These are phyloP conservation scores for Coemansia sp. DNA, from an alignment of 192 early-diverging fungal genomes.

Conservation along the genomic window DNA sequence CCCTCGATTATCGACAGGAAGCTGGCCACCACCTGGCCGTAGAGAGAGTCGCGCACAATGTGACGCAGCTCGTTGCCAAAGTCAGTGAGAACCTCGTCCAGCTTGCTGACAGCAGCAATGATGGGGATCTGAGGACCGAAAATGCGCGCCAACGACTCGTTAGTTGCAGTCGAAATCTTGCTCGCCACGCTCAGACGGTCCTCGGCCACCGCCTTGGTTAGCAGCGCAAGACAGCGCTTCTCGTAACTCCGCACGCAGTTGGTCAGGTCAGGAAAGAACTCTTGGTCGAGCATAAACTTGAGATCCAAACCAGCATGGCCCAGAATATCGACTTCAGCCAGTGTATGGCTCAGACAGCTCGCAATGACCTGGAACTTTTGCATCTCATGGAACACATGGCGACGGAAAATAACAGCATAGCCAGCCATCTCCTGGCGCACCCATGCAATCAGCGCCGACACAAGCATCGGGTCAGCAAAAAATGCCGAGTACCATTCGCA, in stretches of 20 bases:
- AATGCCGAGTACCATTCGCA: slow-evolving; percentile 93
- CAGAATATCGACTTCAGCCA: slow-evolving; percentile 75
- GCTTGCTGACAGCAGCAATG: slow-evolving; percentile 34
- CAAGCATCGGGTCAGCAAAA: slow-evolving; percentile 85
- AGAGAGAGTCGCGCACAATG: slow-evolving; percentile 54
- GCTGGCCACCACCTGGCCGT: slow-evolving; percentile 51
- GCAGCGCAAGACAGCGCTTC: slow-evolving; percentile 54
- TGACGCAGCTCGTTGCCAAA: slow-evolving; percentile 51
- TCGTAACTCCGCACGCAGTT: slow-evolving; percentile 69
- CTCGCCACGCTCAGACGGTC: slow-evolving; percentile 65
- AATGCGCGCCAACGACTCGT: slow-evolving; percentile 13
- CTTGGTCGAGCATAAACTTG: slow-evolving; percentile 74
- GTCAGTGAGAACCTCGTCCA: slow-evolving; percentile 43
- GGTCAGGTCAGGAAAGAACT: slow-evolving; percentile 73
- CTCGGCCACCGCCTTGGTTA: slow-evolving; percentile 62
- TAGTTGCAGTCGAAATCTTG: slow-evolving; percentile 34
- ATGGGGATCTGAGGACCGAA: slow-evolving; percentile 48
- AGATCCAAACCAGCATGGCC: slow-evolving; percentile 82
- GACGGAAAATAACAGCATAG: slow-evolving; percentile 82
- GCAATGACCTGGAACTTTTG: slow-evolving; percentile 79
- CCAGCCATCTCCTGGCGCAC: slow-evolving; percentile 77
- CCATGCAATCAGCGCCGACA: slow-evolving; percentile 93
- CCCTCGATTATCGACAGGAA: slow-evolving; percentile 47
- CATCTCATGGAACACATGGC: slow-evolving; percentile 80
- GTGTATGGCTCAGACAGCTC: slow-evolving; percentile 73